Evolutionary conservation across 2,329 filamentous ascomycete genomes (phyloP).

Genomic region (Aspergillus puulaauensis): DNA sequence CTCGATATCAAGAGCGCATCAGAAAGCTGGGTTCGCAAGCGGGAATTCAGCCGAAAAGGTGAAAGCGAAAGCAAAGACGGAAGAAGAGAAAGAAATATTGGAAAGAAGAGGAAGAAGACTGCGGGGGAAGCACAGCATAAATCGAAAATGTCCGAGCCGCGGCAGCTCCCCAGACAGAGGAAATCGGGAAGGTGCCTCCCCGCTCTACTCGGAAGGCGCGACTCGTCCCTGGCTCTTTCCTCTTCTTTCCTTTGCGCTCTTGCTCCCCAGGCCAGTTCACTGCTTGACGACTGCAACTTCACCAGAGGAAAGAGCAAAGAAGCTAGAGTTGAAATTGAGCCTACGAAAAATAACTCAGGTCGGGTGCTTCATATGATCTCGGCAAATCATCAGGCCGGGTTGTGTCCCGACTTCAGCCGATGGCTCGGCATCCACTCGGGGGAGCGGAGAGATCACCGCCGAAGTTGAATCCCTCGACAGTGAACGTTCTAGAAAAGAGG

Average conservation of each 20-base stretch:
- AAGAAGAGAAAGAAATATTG: background rate
- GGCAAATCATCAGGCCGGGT: conserved; percentile 21
- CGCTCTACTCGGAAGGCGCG: background rate
- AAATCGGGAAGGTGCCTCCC: background rate
- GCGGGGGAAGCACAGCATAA: conserved; percentile 1
- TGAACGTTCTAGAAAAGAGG: background rate
- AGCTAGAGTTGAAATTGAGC: conserved; percentile 9
- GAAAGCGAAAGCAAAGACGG: background rate
- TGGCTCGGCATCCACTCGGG: conserved; percentile 12
- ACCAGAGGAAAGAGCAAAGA: background rate
- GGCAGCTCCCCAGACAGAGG: background rate
- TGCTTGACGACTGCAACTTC: background rate
- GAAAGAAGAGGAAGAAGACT: background rate
- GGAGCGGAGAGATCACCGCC: conserved; percentile 5
- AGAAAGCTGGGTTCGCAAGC: background rate
- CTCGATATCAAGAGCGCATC: too few relatives aligned
- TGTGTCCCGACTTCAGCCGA: conserved; percentile 25
- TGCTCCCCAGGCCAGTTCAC: background rate
- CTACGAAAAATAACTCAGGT: conserved; percentile 6
- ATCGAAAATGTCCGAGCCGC: conserved; percentile 8
- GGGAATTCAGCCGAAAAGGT: background rate
- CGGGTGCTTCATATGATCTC: conserved; percentile 2
- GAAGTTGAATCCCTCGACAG: background rate
- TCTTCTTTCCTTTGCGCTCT: background rate
- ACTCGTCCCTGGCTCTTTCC: background rate